Evolutionary conservation across 2,329 filamentous ascomycete species (phyloP).

Genomic region (Pyrenophora teres): DNA sequence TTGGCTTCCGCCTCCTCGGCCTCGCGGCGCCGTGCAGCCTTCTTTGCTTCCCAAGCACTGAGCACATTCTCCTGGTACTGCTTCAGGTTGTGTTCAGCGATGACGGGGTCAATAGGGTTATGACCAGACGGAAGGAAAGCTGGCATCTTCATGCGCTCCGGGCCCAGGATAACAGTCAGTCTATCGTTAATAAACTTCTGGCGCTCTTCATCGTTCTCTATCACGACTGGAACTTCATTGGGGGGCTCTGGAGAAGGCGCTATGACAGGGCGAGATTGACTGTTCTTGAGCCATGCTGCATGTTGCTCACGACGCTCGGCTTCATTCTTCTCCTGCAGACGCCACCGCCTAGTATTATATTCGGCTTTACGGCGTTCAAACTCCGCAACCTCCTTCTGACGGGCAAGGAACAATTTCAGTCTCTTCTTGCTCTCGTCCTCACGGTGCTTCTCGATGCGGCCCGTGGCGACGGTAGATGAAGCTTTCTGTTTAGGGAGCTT

Average conservation of each 20-base stretch:
- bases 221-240: not conserved
- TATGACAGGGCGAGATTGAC: too few species aligned
- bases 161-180: slow-evolving; percentile 3
- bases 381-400: too few species aligned
- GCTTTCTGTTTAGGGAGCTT: too few species aligned
- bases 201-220: slow-evolving; percentile 7
- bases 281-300: too few species aligned
- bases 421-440: not conserved
- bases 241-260: not conserved
- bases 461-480: too few species aligned
- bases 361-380: too few species aligned
- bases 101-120: slow-evolving; percentile 4
- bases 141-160: slow-evolving; percentile 4
- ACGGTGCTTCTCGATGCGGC: not conserved
- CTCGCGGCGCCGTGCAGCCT: not conserved
- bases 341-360: too few species aligned
- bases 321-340: too few species aligned
- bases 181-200: slow-evolving; percentile 1
- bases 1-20: not conserved
- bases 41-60: not conserved
- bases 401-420: too few species aligned
- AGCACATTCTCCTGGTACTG: not conserved
- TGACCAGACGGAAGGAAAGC: slow-evolving; percentile 9
- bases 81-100: slow-evolving; percentile 8
- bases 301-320: too few species aligned